These are phyloP conservation scores for Ogataea wickerhamii DNA, from an alignment of 805 yeast genomes.

Conservation along the genomic window DNA sequence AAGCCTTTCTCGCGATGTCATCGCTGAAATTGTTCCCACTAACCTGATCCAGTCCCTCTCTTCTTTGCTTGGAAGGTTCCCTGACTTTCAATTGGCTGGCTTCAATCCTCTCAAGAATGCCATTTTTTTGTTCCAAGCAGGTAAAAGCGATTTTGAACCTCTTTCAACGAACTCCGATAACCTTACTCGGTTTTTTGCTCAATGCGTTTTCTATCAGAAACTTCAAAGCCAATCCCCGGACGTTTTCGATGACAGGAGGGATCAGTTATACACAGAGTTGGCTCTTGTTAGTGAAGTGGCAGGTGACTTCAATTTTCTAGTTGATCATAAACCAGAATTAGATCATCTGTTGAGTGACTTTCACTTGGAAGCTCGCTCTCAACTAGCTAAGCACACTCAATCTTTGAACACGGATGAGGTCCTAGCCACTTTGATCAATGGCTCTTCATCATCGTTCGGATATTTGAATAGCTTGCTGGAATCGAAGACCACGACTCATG, in stretches of 20 bases:
- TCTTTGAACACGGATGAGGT: neutral
- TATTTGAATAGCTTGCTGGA: slow-evolving; percentile 3
- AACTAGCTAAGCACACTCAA: neutral
- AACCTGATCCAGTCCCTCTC: slow-evolving; percentile 5
- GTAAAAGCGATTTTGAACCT: neutral
- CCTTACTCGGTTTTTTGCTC: slow-evolving; percentile 1
- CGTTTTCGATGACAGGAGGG: slow-evolving; percentile 1
- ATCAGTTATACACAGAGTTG: slow-evolving; percentile 16
- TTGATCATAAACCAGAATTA: slow-evolving; percentile 1
- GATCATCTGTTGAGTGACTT: slow-evolving; percentile 11
- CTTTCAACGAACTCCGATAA: neutral
- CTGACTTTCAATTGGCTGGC: slow-evolving; percentile 15
- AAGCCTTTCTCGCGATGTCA: slow-evolving; percentile 1
- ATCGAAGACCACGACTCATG: neutral
- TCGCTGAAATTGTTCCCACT: slow-evolving; percentile 7
- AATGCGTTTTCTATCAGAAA: slow-evolving; percentile 4
- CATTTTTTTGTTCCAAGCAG: slow-evolving; percentile 12
- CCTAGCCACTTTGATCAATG: neutral
- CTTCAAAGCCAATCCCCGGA: slow-evolving; percentile 5
- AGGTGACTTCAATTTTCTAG: slow-evolving; percentile 36
- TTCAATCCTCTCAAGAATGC: slow-evolving; percentile 26
- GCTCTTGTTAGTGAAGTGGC: slow-evolving; percentile 36
- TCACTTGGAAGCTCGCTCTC: slow-evolving; percentile 4
- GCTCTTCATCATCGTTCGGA: neutral
- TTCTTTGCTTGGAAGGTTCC: slow-evolving; percentile 3